Base-by-base conservation (phyloP, 2,329 filamentous ascomycete genomes). In the Massarina eburnea region DNA sequence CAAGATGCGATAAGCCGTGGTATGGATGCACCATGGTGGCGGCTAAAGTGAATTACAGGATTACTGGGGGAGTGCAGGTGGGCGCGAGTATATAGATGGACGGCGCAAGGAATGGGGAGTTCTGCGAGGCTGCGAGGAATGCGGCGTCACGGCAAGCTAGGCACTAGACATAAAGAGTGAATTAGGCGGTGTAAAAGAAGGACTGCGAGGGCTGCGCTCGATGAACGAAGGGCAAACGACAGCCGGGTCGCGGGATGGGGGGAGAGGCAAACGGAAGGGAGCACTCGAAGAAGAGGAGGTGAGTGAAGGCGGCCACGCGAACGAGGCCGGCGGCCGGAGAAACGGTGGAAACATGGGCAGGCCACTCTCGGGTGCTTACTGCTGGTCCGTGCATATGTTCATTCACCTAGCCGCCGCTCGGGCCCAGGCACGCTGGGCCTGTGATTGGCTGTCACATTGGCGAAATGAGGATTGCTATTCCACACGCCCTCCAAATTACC, bases 221-320 rank as follows among this genome's bases (percentile, higher is more conserved):
- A 61, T 64, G 59, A 63, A 67, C 51, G 65, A 70, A 68, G 63
- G 65, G 57, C 62, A 62, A 64, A 67, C 67, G 64, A 69, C 67
- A 64, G 65, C 67, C 66, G 54, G 67, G 66, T 62, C 65, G 66
- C 61, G 60, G 55, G n/a, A n/a, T n/a, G n/a, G n/a, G 43, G 52
- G 49, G 48, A 53, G 57, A 48, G 49, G 50, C 52, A 46, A 51
- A 47, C 46, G 51, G 50, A 55, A 47, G 46, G 54, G 48, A 46
- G 52, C 54, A n/a, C n/a, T n/a, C n/a, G 43, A 39, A 35, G 46
- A 37, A 35, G 37, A 38, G 37, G 43, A 53, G 51, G 51, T 29
- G 45, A 45, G 44, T 48, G 53, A 41, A 48, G 45, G 37, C 30
- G 21, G 46, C 8, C 40, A 38, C 14, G 46, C 54, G 50, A 21